Evolutionary conservation across 495 filamentous ascomycete species (phyloP), one percentile per base, ranked within the genome.

Genomic region (Trichodelitschia bisporula): DNA sequence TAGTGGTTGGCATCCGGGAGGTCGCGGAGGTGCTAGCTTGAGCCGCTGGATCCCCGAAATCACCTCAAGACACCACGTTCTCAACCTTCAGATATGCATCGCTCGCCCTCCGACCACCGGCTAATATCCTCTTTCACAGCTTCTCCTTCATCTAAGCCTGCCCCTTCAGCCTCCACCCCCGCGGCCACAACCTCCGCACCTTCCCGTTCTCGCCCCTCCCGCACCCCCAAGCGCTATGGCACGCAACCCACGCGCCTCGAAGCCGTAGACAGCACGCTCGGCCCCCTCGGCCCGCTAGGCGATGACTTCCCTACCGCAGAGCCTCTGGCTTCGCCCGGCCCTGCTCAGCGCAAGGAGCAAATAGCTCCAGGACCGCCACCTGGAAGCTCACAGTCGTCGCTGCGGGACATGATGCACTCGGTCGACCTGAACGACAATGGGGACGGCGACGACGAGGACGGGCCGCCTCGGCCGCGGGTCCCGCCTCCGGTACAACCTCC

Each of bases 251-350:
- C 77, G 23, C 68, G 68, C 26, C 62, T 93, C 28, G 74, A 95
- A 55, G 78, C 79, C 19, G 70, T 90, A 36, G 79, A 84, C 42
- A 77, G 92, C 46, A 72, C 79, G 26, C 59, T 90, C 29, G 89
- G 86, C 18, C 86, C 86, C n/a, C 62, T 97, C 18, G 89, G 86
- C 21, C 79, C 86, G 31, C 55, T 82, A 2, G 72, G 73, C 15
- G 62, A 70, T 34, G 69, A 62, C 26, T 32, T 29, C 15, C 29
- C 29, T 5, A 15, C 8, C 6, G 27, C 14, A 9, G n/a, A n/a
- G n/a, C n/a, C n/a, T n/a, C n/a, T n/a, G n/a, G 21, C 21, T n/a
- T 24, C 21, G 21, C 6, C 6, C 6, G 21, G 21, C n/a, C n/a
- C 21, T 24, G 21, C 47, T 37, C 27, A 49, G 42, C 39, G 48